Evolutionary conservation across 2,329 filamentous ascomycete species (phyloP), one percentile per base, ranked within the genome.

Genomic region (Botrytis elliptica): DNA sequence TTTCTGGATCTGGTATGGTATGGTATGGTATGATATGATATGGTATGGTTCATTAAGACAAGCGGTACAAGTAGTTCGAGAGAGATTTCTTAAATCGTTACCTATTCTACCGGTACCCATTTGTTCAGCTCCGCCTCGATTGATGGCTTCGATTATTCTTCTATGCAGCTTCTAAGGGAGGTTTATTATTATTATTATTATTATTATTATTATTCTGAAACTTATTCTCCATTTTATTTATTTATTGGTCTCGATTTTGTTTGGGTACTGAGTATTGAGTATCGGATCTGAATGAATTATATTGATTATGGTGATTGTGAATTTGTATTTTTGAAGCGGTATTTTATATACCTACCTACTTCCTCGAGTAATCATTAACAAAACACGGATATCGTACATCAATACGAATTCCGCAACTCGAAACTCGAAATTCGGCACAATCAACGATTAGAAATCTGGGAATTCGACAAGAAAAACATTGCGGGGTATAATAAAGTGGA

Each of bases 41-140:
- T 46, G 8, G 0, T 22, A 10, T 49, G 46, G 22, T 25, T 25
- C 22, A 49, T 25, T 3, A 3, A 25, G 10, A 9, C 18, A 25
- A 22, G 20, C 22, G 46, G 46, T 29, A 29, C 29, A 29, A 29
- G 29, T n/a, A 14, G 49, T 52, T 52, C 49, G n/a, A 14, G 22
- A 25, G 46, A 52, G 25, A 55, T 55, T n/a, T n/a, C 20, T 36
- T 44, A 36, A 22, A 73, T 62, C 36, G 29, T 29, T 73, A 70
- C 42, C 71, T 63, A 36, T 70, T 46, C 25, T 55, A n/a, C 12
- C 49, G 49, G 4, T 52, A 52, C 49, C 49, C 25, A 12, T 52
- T n/a, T n/a, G 40, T 60, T 49, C 65, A 42, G 65, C 71, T 70
- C 22, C 63, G 71, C 71, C 71, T 70, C 55, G 14, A 46, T 46